These are phyloP conservation scores for Pleomassaria siparia DNA, from an alignment of 2,329 filamentous ascomycete species.

Conservation along the genomic window DNA sequence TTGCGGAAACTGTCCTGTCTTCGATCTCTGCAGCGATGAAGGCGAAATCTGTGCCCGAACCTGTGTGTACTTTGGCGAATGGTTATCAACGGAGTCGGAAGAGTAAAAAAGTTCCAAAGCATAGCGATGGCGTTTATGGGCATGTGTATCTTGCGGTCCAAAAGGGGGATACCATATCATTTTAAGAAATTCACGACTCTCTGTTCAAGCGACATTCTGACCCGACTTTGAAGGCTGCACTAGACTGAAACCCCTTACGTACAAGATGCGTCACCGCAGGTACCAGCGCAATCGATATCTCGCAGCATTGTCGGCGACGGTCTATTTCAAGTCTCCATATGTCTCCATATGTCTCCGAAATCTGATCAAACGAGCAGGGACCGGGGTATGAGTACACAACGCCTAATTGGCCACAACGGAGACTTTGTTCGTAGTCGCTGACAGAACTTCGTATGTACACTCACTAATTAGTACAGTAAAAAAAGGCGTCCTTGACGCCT, in stretches of 20 bases:
- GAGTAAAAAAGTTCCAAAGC: conserved; percentile 16
- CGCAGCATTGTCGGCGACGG: no score
- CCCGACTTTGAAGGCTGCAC: not conserved
- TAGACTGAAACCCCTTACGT: not conserved
- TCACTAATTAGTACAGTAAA: not conserved
- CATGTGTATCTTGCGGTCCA: not conserved
- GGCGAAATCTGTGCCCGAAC: conserved; percentile 87
- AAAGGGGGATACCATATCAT: conserved; percentile 11
- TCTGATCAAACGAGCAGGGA: not conserved
- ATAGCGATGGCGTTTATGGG: conserved; percentile 30
- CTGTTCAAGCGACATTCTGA: not conserved
- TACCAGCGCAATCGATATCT: no score
- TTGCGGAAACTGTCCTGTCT: conserved; percentile 89
- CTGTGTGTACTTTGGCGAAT: conserved; percentile 88
- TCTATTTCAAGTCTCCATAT: not conserved
- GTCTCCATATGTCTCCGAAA: not conserved
- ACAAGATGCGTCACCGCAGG: not conserved
- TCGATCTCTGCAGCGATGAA: conserved; percentile 86
- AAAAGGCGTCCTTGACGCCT: no score
- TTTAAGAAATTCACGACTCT: not conserved
- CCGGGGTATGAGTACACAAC: not conserved
- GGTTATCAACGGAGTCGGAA: conserved; percentile 58
- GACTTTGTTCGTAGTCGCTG: not conserved
- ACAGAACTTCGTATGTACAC: not conserved
- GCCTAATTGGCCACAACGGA: not conserved